These are phyloP conservation scores for Paratinospora sagittata DNA, from an alignment of 164 flowering plant species.

Conservation along the genomic window DNA sequence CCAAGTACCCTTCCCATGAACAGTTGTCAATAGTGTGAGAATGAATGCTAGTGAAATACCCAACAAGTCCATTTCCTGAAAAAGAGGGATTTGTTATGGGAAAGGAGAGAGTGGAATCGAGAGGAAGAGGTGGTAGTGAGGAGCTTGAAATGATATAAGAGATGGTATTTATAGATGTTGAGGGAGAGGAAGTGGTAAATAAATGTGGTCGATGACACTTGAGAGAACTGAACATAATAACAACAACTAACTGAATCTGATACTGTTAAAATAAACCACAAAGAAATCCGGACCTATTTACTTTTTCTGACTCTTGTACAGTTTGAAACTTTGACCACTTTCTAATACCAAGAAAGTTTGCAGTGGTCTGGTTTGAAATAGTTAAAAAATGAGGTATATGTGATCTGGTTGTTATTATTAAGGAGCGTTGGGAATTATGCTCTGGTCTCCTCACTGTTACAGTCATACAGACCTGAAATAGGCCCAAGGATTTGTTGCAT, in stretches of 20 bases:
- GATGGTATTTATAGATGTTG: conserved; percentile 24
- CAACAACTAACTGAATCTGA: background rate
- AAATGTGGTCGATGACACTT: background rate
- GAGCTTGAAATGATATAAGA: conserved; percentile 16
- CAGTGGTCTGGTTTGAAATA: no score
- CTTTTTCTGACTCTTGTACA: background rate
- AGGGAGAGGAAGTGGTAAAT: conserved; percentile 2
- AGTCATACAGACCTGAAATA: no score
- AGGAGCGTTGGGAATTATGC: background rate
- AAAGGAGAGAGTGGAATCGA: conserved; percentile 5
- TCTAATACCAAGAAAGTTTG: conserved; percentile 1
- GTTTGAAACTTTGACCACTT: background rate
- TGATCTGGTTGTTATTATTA: no score
- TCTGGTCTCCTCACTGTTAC: background rate
- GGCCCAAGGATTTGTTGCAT: no score
- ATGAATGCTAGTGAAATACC: conserved; percentile 28
- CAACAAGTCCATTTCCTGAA: conserved; percentile 36
- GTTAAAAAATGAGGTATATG: no score
- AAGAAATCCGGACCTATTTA: background rate
- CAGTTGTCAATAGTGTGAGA: conserved; percentile 25
- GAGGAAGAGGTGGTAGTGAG: conserved; percentile 12
- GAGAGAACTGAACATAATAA: background rate
- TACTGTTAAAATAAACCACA: background rate
- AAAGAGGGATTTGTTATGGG: background rate
- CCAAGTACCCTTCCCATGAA: conserved; percentile 51